phyloP scores from a whole-genome alignment of 139 green algal genomes.

The Astrephomene gubernaculifera region DNA sequence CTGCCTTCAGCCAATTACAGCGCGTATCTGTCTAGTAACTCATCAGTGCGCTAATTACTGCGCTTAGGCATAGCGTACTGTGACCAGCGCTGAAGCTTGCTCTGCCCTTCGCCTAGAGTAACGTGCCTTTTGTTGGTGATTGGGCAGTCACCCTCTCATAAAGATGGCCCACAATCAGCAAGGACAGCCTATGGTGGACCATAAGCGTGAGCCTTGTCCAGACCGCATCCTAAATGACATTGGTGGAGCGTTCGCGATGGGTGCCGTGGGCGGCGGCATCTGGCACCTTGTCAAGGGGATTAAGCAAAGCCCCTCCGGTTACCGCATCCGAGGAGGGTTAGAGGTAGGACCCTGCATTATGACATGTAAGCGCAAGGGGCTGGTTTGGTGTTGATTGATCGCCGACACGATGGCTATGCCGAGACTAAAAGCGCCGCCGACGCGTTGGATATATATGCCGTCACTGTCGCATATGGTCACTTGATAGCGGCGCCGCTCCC shows the following conservation, averaged over 20 bases:
- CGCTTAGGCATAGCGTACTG: too few species aligned
- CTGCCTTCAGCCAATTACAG: too few species aligned
- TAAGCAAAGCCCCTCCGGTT: slow-evolving; percentile 90
- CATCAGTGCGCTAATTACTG: too few species aligned
- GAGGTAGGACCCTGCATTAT: slow-evolving; percentile 86
- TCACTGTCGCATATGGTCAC: too few species aligned
- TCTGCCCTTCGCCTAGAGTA: too few species aligned
- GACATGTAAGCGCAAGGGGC: too few species aligned
- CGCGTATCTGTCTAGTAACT: too few species aligned
- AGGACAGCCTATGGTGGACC: slow-evolving; percentile 77
- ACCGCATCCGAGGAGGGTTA: slow-evolving; percentile 83
- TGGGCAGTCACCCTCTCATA: neutral
- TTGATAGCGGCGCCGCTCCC: too few species aligned
- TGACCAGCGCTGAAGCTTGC: too few species aligned
- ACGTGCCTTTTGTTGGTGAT: neutral
- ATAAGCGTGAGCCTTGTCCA: slow-evolving; percentile 92
- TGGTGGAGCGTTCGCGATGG: slow-evolving; percentile 99
- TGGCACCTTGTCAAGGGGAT: slow-evolving; percentile 94
- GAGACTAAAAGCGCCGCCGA: too few species aligned
- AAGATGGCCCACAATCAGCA: slow-evolving; percentile 19
- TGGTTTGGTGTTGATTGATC: neutral
- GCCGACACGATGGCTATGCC: neutral
- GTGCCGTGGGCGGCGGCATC: slow-evolving; percentile 93
- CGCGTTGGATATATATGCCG: too few species aligned
- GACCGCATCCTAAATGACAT: slow-evolving; percentile 98